phyloP scores from a whole-genome alignment of 2,329 filamentous ascomycete genomes.

The Botrytis aclada region DNA sequence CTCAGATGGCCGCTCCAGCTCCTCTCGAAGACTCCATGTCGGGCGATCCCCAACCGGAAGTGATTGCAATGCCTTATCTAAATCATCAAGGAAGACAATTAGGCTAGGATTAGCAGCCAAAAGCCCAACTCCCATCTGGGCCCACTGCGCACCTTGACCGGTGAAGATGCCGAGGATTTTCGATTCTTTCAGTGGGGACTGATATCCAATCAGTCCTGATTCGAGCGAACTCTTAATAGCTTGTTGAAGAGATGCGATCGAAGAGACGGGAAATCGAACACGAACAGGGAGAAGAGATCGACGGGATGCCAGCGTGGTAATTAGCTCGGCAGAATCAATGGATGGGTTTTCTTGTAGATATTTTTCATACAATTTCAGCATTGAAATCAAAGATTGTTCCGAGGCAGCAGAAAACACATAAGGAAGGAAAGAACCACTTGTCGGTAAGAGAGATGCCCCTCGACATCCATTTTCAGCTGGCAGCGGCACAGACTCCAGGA shows the following conservation, averaged over 20 bases:
- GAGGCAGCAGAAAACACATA: background rate
- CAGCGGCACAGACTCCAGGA: background rate
- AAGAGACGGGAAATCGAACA: background rate
- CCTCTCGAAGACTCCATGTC: background rate
- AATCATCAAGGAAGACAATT: background rate
- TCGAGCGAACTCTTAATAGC: background rate
- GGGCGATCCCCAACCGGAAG: background rate
- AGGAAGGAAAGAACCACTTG: background rate
- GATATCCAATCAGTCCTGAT: background rate
- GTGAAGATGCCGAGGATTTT: slow-evolving; percentile 24
- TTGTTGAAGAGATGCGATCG: background rate
- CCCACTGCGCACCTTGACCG: slow-evolving; percentile 29
- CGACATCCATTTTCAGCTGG: background rate
- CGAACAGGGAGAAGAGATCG: background rate
- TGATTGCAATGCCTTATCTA: background rate
- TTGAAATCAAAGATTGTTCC: background rate
- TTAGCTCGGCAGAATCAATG: background rate
- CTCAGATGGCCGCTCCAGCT: background rate
- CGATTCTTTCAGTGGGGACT: background rate
- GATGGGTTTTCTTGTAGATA: background rate
- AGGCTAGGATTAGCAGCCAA: background rate
- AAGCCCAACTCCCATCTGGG: slow-evolving; percentile 20
- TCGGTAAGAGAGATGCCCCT: background rate
- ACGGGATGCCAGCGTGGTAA: background rate
- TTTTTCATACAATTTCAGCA: background rate